These are phyloP conservation scores for Lycium ferocissimum DNA, from an alignment of 257 asterid species.

Conservation along the genomic window DNA sequence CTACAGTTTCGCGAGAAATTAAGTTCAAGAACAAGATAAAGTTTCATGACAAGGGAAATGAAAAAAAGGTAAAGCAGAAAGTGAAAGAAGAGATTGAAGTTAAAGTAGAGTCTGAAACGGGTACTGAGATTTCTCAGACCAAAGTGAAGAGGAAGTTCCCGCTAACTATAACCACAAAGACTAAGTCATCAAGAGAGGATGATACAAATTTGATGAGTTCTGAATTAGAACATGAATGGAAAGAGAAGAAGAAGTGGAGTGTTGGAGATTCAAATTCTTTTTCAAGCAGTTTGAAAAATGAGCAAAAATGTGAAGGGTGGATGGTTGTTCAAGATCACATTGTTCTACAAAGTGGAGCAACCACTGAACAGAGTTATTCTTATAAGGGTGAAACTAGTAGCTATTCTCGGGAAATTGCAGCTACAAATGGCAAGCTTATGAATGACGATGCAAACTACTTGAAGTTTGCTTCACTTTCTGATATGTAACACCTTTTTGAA, in stretches of 20 bases:
- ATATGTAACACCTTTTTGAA: not conserved
- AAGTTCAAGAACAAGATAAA: conserved; percentile 58
- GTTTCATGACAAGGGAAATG: conserved; percentile 52
- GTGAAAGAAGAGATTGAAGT: conserved; percentile 49
- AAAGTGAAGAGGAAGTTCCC: conserved; percentile 54
- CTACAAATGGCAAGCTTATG: conserved; percentile 49
- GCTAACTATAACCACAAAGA: conserved; percentile 44
- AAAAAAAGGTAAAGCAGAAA: conserved; percentile 56
- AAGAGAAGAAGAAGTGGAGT: conserved; percentile 43
- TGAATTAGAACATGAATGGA: conserved; percentile 50
- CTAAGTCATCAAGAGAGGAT: conserved; percentile 43
- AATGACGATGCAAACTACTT: conserved; percentile 38
- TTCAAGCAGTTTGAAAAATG: conserved; percentile 44
- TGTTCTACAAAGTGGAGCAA: conserved; percentile 64
- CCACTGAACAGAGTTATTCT: conserved; percentile 49
- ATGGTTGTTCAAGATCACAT: conserved; percentile 60
- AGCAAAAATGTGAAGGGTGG: conserved; percentile 64
- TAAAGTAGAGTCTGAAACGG: too few relatives aligned
- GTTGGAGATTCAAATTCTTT: conserved; percentile 12
- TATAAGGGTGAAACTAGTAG: conserved; percentile 47
- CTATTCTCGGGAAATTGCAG: conserved; percentile 51
- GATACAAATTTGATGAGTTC: conserved; percentile 44
- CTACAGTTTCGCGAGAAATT: conserved; percentile 39
- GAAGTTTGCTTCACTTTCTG: not conserved
- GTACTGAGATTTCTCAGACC: conserved; percentile 30